Base-by-base conservation (phyloP, 129 eudicot genomes). In the Helichrysum umbraculigerum region DNA sequence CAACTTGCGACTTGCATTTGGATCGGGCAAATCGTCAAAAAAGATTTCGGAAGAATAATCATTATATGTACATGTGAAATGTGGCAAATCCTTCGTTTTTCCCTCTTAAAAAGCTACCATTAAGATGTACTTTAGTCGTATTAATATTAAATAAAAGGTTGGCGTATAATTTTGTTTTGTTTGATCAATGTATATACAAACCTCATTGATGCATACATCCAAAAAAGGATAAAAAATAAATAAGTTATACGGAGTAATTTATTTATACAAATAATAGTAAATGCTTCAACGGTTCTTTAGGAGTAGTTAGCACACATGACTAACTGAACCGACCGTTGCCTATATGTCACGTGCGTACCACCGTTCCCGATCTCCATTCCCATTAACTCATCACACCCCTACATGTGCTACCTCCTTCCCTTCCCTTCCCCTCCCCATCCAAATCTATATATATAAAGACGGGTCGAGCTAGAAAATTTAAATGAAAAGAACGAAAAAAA, bases 281-380 rank as follows among this genome's bases (percentile, higher is more conserved):
- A 73, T 79, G 70, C 74, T 73, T 6, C 64, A 79, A 73, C 83
- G 83, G 79, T 79, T 79, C 44, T 59, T 25, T 65, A 17, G 62
- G 68, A 73, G 79, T 66, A 19, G 79, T 39, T 66, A 73, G 74
- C 34, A 17, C 76, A 77, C 76, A 59, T 77, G 81, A 42, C 68
- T 25, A 76, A 25, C 52, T 25, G 29, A 79, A 39, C 74, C 83
- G 78, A 72, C 79, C 83, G 83, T 79, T 79, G 83, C 75, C 61
- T 73, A 12, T 56, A 32, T 65, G 77, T 79, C 83, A 79, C 83
- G 79, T 79, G 83, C 69, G 44, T 64, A 25, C 76, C 63, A 78
- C 81, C 76, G 34, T 63, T 37, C 67, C 61, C 42, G 35, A 39
- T 57, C 58, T 77, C 61, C 81, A 41, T 30, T 17, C 65, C 16